Evolutionary conservation across 1,284 basidiomycete species (phyloP).

Genomic region (Pseudozyma hubeiensis): DNA sequence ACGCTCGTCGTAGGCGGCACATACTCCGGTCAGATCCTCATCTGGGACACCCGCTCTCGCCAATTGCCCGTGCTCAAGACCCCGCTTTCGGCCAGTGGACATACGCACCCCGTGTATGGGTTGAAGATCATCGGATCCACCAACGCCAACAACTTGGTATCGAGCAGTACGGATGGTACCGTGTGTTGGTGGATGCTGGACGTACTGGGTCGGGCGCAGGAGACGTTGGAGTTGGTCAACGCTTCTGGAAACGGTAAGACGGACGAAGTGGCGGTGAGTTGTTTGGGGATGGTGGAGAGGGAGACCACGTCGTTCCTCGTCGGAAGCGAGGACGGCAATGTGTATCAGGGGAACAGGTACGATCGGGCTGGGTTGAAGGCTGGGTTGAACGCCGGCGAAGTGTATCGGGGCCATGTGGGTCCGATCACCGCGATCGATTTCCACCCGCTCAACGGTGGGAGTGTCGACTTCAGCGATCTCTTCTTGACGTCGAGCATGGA

Average conservation of each 20-base stretch:
- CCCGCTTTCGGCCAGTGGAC: slow-evolving; percentile 86
- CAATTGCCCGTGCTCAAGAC: slow-evolving; percentile 90
- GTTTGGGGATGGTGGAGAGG: slow-evolving; percentile 90
- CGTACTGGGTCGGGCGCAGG: slow-evolving; percentile 91
- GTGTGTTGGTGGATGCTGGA: slow-evolving; percentile 98
- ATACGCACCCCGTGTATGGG: slow-evolving; percentile 97
- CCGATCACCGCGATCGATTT: slow-evolving; percentile 94
- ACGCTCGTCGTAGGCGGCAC: slow-evolving; percentile 97
- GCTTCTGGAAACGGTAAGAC: slow-evolving; percentile 49
- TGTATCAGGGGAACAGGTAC: slow-evolving; percentile 94
- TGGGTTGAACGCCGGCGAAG: slow-evolving; percentile 84
- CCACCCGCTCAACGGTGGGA: slow-evolving; percentile 75
- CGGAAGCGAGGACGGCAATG: slow-evolving; percentile 95
- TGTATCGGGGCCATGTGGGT: slow-evolving; percentile 90
- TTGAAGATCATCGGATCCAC: slow-evolving; percentile 98
- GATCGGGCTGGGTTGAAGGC: slow-evolving; percentile 96
- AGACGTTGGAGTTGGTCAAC: slow-evolving; percentile 56
- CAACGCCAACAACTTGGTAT: slow-evolving; percentile 96
- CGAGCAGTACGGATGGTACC: slow-evolving; percentile 93
- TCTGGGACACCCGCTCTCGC: slow-evolving; percentile 98
- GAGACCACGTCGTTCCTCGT: slow-evolving; percentile 96
- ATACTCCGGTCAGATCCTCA: slow-evolving; percentile 95
- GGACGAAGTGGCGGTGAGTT: slow-evolving; percentile 94
- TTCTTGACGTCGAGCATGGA: slow-evolving; percentile 76
- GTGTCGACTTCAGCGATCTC: slow-evolving; percentile 91